A percentile compares a stretch with the other conserved stretches of the same genome.
Evolutionary conservation across 2,329 filamentous ascomycete species (phyloP).

Genomic region (Cladosporium sp.): DNA sequence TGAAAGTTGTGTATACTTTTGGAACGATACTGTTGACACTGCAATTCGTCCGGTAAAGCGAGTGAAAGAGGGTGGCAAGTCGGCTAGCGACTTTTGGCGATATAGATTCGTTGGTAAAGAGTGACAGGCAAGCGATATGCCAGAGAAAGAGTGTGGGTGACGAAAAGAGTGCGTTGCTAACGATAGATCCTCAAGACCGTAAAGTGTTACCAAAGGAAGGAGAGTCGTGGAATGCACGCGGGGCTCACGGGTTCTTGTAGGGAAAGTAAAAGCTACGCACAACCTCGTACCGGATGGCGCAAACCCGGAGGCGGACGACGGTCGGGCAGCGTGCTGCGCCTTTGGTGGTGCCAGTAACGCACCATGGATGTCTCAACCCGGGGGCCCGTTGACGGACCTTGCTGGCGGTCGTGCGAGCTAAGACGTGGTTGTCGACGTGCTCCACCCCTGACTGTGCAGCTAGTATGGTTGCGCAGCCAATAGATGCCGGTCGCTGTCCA

Average conservation of each 20-base stretch:
- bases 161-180: slow-evolving; percentile 19
- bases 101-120: slow-evolving; percentile 16
- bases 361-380: slow-evolving; percentile 16
- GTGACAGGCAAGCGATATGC: slow-evolving; percentile 12
- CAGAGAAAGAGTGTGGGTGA: slow-evolving; percentile 18
- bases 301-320: slow-evolving; percentile 12
- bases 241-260: slow-evolving; percentile 17
- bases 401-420: slow-evolving; percentile 10
- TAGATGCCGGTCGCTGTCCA: not conserved
- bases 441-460: slow-evolving; percentile 18
- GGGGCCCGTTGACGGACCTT: slow-evolving; percentile 13
- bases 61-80: slow-evolving; percentile 11
- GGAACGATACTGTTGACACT: slow-evolving; percentile 10
- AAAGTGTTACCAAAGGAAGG: slow-evolving; percentile 18
- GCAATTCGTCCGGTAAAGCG: slow-evolving; percentile 14
- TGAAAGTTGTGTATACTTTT: not conserved
- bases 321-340: slow-evolving; percentile 4
- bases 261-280: not conserved
- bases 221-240: slow-evolving; percentile 15
- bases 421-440: slow-evolving; percentile 8
- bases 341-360: slow-evolving; percentile 8
- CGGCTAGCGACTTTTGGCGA: slow-evolving; percentile 19
- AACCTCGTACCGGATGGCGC: slow-evolving; percentile 7
- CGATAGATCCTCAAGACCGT: slow-evolving; percentile 20
- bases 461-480: not conserved